Percentiles rank a stretch among this genome's conserved stretches.
These are phyloP conservation scores for Fusarium sp. DNA, from an alignment of 2,329 filamentous ascomycete genomes.

Conservation along the genomic window DNA sequence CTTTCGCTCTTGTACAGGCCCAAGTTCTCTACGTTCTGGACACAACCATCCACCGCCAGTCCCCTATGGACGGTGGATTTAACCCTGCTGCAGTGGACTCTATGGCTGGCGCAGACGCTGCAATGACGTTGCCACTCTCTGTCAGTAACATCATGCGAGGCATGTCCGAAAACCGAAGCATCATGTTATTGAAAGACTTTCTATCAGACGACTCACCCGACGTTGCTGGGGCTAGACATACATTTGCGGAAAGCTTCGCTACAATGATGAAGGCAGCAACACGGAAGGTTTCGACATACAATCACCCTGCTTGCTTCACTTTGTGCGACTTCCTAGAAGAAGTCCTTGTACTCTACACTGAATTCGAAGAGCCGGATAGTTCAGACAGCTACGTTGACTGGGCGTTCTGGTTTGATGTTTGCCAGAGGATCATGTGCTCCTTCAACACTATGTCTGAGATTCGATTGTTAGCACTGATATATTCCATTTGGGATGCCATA, in stretches of 20 bases:
- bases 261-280: conserved; percentile 79
- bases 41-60: conserved; percentile 84
- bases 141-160: conserved; percentile 78
- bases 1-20: conserved; percentile 83
- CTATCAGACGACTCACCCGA: conserved; percentile 65
- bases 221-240: conserved; percentile 65
- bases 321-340: conserved; percentile 94
- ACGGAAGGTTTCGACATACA: conserved; percentile 81
- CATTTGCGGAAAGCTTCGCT: conserved; percentile 83
- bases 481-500: conserved; percentile 82
- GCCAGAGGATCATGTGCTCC: conserved; percentile 81
- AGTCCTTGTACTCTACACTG: conserved; percentile 73
- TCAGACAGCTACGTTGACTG: conserved; percentile 73
- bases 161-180: conserved; percentile 90
- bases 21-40: conserved; percentile 85
- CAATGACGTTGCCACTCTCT: conserved; percentile 72
- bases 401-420: conserved; percentile 88
- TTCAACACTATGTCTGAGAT: conserved; percentile 93
- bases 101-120: conserved; percentile 72
- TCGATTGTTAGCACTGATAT: conserved; percentile 84
- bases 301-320: conserved; percentile 87
- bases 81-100: conserved; percentile 61
- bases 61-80: conserved; percentile 62
- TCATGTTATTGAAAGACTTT: conserved; percentile 86
- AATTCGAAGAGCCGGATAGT: conserved; percentile 59